Percentiles rank a stretch among this genome's conserved stretches.
These are phyloP conservation scores for Ceratocystis eucalypticola DNA, from an alignment of 2,329 filamentous ascomycete species.

Conservation along the genomic window DNA sequence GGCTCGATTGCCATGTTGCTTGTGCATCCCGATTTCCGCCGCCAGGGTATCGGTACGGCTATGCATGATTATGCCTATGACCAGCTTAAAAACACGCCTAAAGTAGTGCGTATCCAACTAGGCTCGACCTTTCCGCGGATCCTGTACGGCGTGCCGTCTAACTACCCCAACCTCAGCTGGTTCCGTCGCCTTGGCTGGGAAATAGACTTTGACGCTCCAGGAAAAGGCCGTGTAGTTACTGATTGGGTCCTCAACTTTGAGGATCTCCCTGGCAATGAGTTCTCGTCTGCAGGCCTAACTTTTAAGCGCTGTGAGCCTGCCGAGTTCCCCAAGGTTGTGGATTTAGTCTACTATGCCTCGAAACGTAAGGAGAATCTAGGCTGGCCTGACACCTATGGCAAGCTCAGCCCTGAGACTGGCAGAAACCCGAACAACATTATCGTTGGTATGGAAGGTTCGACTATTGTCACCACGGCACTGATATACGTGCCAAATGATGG, in stretches of 20 bases:
- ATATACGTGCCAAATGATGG: constrained; percentile 38
- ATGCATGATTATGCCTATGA: constrained; percentile 39
- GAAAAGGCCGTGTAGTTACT: constrained; percentile 36
- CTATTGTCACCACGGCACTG: constrained; percentile 40
- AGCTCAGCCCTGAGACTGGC: constrained; percentile 30
- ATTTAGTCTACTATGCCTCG: constrained; percentile 38
- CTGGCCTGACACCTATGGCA: constrained; percentile 47
- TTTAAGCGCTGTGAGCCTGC: constrained; percentile 34
- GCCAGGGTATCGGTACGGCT: constrained; percentile 38
- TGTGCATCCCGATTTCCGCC: constrained; percentile 35
- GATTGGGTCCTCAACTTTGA: constrained; percentile 43
- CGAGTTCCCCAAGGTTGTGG: constrained; percentile 36
- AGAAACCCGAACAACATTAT: constrained; percentile 37
- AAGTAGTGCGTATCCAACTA: constrained; percentile 41
- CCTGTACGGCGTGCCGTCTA: constrained; percentile 39
- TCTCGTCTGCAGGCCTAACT: constrained; percentile 30
- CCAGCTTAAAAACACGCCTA: constrained; percentile 37
- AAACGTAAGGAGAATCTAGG: constrained; percentile 36
- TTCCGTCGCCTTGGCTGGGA: constrained; percentile 42
- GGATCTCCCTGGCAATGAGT: constrained; percentile 33
- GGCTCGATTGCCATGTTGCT: constrained; percentile 43
- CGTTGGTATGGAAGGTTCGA: constrained; percentile 36
- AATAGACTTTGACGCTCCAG: constrained; percentile 32
- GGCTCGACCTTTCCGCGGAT: constrained; percentile 47
- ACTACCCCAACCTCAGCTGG: constrained; percentile 35